These are phyloP conservation scores for Drechslerella dactyloides DNA, from an alignment of 2,329 filamentous ascomycete species.

Conservation along the genomic window DNA sequence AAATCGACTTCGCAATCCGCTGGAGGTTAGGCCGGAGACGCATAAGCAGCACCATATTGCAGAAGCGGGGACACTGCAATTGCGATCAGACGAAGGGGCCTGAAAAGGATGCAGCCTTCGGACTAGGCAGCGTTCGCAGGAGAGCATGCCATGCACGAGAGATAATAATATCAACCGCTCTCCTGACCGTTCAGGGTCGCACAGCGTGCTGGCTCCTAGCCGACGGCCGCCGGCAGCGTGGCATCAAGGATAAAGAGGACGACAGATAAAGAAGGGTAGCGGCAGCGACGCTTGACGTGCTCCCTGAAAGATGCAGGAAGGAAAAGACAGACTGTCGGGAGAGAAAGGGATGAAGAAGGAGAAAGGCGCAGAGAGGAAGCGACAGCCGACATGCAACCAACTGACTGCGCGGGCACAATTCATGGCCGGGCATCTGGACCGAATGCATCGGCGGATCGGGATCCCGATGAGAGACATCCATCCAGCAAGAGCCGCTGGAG, in stretches of 20 bases:
- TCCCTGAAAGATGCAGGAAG: background rate
- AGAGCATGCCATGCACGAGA: slow-evolving; percentile 3
- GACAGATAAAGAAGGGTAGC: slow-evolving; percentile 2
- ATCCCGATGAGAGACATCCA: background rate
- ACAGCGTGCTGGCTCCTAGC: slow-evolving; percentile 32
- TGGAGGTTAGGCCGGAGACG: slow-evolving; percentile 15
- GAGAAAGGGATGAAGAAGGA: background rate
- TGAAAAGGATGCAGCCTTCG: slow-evolving; percentile 29
- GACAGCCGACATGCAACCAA: background rate
- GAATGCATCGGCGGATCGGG: background rate
- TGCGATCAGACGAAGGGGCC: background rate
- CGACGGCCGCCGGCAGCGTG: slow-evolving; percentile 15
- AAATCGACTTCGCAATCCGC: slow-evolving; percentile 1
- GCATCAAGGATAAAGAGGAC: slow-evolving; percentile 8
- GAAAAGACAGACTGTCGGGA: background rate
- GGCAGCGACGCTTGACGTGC: background rate
- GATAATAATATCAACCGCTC: slow-evolving; percentile 37
- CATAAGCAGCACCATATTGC: slow-evolving; percentile 22
- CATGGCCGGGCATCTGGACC: background rate
- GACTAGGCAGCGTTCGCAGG: slow-evolving; percentile 11
- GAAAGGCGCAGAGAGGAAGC: background rate
- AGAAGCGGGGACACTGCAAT: slow-evolving; percentile 34
- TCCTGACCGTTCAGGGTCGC: slow-evolving; percentile 15
- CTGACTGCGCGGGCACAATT: background rate
- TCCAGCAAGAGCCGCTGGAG: background rate